These are phyloP conservation scores for Musa beccarii DNA, from an alignment of 176 grass and related monocot species.

Conservation along the genomic window DNA sequence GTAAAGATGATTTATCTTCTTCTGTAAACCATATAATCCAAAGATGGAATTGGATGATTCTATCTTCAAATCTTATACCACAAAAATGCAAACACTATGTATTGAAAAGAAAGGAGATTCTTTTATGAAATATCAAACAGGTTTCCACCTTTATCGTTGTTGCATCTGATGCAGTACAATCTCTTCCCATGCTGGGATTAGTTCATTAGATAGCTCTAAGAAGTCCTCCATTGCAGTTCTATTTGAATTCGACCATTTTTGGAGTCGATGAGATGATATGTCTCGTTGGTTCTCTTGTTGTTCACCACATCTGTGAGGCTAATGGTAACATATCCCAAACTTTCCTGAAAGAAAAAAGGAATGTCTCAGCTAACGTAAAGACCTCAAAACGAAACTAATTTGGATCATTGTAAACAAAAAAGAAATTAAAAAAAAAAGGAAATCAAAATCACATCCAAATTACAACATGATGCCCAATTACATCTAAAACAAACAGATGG, in stretches of 20 bases:
- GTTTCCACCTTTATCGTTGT: no score
- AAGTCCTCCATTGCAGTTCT: slow-evolving; percentile 89
- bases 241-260: slow-evolving; percentile 84
- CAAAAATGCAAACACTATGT: no score
- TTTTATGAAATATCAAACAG: no score
- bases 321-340: slow-evolving; percentile 13
- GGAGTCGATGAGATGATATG: slow-evolving; percentile 81
- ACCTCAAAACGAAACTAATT: background rate
- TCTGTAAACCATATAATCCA: no score
- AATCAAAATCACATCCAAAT: no score
- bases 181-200: background rate
- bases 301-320: slow-evolving; percentile 11
- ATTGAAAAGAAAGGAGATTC: no score
- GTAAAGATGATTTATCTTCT: no score
- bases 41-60: no score
- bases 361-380: background rate
- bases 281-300: slow-evolving; percentile 73
- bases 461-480: no score
- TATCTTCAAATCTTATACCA: no score
- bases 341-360: slow-evolving; percentile 5
- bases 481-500: no score
- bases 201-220: slow-evolving; percentile 35
- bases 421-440: background rate
- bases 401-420: background rate
- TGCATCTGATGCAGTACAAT: background rate